phyloP scores from a whole-genome alignment of 2,329 filamentous ascomycete species.

The Hypomyces perniciosus region DNA sequence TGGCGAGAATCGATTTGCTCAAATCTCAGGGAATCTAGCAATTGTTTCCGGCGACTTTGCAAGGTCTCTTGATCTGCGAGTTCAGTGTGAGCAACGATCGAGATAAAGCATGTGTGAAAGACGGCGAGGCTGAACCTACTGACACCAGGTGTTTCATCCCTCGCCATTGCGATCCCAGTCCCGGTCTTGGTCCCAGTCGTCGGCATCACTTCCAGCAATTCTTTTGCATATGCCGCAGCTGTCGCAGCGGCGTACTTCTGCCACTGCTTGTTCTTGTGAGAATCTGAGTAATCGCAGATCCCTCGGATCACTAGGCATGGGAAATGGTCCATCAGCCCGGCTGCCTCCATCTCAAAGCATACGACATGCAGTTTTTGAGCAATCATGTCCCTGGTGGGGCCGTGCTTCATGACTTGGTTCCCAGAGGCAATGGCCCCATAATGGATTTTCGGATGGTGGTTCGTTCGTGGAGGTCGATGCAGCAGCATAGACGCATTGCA shows the following conservation, averaged over 20 bases:
- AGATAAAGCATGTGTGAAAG: not conserved
- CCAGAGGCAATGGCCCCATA: conserved; percentile 6
- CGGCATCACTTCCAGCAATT: not conserved
- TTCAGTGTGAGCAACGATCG: too few species aligned
- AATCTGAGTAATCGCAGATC: conserved; percentile 12
- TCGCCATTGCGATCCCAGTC: not conserved
- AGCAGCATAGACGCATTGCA: not conserved
- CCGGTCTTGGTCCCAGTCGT: not conserved
- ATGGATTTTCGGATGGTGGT: not conserved
- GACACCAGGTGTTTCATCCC: not conserved
- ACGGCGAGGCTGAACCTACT: not conserved
- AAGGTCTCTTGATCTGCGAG: not conserved
- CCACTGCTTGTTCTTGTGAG: conserved; percentile 10
- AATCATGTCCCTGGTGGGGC: not conserved
- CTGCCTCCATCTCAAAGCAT: conserved; percentile 12
- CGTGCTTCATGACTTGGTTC: conserved; percentile 9
- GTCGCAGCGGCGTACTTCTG: conserved; percentile 9
- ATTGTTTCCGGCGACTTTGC: not conserved
- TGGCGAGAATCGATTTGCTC: conserved; percentile 12
- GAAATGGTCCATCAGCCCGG: conserved; percentile 1
- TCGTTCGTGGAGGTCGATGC: not conserved
- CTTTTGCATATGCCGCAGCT: conserved; percentile 4
- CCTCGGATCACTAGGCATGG: conserved; percentile 8
- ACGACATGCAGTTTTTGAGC: not conserved
- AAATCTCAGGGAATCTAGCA: conserved; percentile 14